Evolutionary conservation across 2,329 filamentous ascomycete genomes (phyloP).

Genomic region (Colletotrichum limetticola): DNA sequence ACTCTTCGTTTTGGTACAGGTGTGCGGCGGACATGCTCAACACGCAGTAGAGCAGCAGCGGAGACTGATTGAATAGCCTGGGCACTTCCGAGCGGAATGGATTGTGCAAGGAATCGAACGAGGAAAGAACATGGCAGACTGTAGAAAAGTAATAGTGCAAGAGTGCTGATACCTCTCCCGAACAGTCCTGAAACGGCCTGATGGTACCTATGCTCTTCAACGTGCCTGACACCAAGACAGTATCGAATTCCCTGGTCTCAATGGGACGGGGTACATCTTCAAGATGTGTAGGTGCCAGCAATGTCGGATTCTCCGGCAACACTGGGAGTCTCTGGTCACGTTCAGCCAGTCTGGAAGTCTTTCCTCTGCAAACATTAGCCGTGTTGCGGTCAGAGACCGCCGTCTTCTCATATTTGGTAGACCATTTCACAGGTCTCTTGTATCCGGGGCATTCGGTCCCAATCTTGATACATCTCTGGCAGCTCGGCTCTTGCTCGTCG

Average conservation of each 20-base stretch:
- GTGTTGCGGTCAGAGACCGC: background rate
- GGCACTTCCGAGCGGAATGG: background rate
- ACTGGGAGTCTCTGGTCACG: background rate
- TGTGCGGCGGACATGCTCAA: background rate
- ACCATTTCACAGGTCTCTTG: background rate
- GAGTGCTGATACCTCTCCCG: background rate
- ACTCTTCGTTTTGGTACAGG: background rate
- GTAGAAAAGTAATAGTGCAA: background rate
- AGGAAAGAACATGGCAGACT: background rate
- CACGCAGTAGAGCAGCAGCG: background rate
- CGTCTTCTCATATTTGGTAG: background rate
- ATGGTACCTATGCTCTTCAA: background rate
- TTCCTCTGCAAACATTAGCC: background rate
- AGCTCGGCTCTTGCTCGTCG: background rate
- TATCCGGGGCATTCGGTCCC: background rate
- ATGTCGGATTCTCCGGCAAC: background rate
- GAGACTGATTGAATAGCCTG: background rate
- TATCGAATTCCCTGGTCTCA: background rate
- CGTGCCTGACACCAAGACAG: background rate
- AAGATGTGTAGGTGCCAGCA: background rate
- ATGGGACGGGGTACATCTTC: background rate
- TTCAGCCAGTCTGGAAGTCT: background rate
- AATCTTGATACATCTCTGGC: background rate
- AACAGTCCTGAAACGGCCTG: background rate
- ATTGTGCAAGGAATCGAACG: background rate